A percentile compares a stretch with the other conserved stretches of the same genome.
These are phyloP conservation scores for Ceratocystis cubensis DNA, from an alignment of 2,329 filamentous ascomycete genomes.

Conservation along the genomic window DNA sequence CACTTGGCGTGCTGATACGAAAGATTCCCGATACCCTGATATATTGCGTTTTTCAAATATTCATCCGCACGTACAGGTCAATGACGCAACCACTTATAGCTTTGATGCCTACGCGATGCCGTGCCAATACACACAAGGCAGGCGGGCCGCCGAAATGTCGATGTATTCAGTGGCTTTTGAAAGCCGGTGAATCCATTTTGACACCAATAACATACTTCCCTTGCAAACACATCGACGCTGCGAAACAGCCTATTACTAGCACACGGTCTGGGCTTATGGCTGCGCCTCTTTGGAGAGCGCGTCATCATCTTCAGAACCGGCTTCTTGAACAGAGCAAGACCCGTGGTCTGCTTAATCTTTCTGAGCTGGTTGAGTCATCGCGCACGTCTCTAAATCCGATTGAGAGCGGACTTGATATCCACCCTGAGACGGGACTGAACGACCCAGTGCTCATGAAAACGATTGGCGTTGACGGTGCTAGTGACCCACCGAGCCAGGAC, in stretches of 20 bases:
- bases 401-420: conserved; percentile 30
- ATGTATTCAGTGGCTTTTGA: conserved; percentile 24
- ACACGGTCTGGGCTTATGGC: conserved; percentile 14
- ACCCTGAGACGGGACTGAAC: conserved; percentile 31
- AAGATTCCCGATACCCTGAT: conserved; percentile 31
- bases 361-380: conserved; percentile 27
- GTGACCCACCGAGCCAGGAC: conserved; percentile 33
- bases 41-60: conserved; percentile 25
- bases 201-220: conserved; percentile 24
- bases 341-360: conserved; percentile 25
- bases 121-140: conserved; percentile 14
- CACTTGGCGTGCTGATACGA: conserved; percentile 39
- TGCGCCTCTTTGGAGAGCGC: conserved; percentile 17
- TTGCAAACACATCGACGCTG: conserved; percentile 22
- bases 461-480: conserved; percentile 24
- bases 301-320: conserved; percentile 13
- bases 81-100: conserved; percentile 21
- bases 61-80: conserved; percentile 22
- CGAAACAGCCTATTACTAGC: neutral
- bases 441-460: conserved; percentile 30
- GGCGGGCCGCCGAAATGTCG: conserved; percentile 19
- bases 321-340: conserved; percentile 17
- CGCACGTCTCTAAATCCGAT: conserved; percentile 24
- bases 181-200: conserved; percentile 24
- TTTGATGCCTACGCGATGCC: conserved; percentile 22